Evolutionary conservation across 2,329 filamentous ascomycete species (phyloP), one percentile per base, ranked within the genome.

Genomic region (Aspergillus aculeatinus): DNA sequence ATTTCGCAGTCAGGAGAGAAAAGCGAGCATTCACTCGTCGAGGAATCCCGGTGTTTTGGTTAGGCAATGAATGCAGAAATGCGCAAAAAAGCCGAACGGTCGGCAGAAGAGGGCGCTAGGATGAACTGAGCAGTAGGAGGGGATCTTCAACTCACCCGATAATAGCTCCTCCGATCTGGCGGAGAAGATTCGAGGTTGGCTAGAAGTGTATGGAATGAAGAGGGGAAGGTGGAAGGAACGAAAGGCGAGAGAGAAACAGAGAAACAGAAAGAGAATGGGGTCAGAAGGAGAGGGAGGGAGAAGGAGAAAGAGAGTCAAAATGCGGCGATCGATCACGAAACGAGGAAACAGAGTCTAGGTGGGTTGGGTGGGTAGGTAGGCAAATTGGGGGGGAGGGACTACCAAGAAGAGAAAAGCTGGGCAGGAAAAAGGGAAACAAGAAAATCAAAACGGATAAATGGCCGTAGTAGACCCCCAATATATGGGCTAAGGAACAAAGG

Each of bases 211-310:
- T 50, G 66, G 63, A 55, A 65, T 12, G 67, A 59, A 64, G 63
- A 69, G 53, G 67, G 66, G 48, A 63, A 70, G 60, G 64, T 63
- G 51, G 60, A 63, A 69, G 70, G 57, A 54, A 51, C 48, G 33
- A 53, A 51, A 48, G 70, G 48, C 63, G 66, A 42, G 67, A 65
- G 60, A 72, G 65, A 65, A 70, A 67, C 67, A 77, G 69, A 66
- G 65, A 62, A 52, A 67, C 57, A 60, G 62, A 48, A 44, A 65
- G 60, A 68, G 60, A 62, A 51, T 50, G 48, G 58, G 54, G 59
- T 48, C 55, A 55, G 56, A 52, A 48, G 49, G 27, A 19, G 27
- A 48, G 42, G 33, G 44, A 51, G 48, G 50, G 31, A 56, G 51
- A 53, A 48, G 25, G 49, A 59, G 42, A 57, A 52, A 47, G 48